Base-by-base conservation (phyloP, 208 protist species). In the Wallacemonas sp. region DNA sequence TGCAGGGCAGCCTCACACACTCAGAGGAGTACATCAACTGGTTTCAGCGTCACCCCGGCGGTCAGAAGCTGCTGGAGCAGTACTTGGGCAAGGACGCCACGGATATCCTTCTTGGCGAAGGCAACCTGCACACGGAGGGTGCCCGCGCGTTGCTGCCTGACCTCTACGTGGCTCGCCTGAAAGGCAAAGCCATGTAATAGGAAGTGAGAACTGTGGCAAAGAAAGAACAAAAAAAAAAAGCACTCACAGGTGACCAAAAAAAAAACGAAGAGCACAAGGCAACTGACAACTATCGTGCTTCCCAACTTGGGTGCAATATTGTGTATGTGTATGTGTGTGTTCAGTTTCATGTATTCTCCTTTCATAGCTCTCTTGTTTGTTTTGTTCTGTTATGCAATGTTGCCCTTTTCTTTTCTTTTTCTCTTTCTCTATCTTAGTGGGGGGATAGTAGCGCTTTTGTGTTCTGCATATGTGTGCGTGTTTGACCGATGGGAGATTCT, bases 41-140 rank as follows among this genome's bases (percentile, higher is more conserved):
- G 62, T 68, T 63, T 27, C 38, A 77, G 11, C 24, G 60, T 22
- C 82, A 89, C 53, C 78, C 79, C 9, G 82, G 79, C 28, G 82
- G 82, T n/a, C 66, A 74, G 42, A 44, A 68, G 22, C 42, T 80
- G 14, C 65, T 84, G 22, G 60, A 80, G 21, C n/a, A 53, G 39
- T 80, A 70, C 62, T 49, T 80, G 15, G 80, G 80, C 19, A 70
- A 66, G 27, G 80, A 86, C 56, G 72, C 72, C 8, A 75, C 76
- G 24, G 34, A 56, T 21, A 65, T 59, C 22, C 77, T 86, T 41
- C 27, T 34, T 44, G 72, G 75, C 45, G 59, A 41, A 6, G 62
- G 68, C 12, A 76, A 83, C 68, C 62, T 70, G 0, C 76, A 86
- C 60, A 69, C 65, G 1, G 61, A 68, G 11, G 74, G 62, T 9